These are phyloP conservation scores for Cardamine resedifolia DNA, from an alignment of 345 rosid species.

Conservation along the genomic window DNA sequence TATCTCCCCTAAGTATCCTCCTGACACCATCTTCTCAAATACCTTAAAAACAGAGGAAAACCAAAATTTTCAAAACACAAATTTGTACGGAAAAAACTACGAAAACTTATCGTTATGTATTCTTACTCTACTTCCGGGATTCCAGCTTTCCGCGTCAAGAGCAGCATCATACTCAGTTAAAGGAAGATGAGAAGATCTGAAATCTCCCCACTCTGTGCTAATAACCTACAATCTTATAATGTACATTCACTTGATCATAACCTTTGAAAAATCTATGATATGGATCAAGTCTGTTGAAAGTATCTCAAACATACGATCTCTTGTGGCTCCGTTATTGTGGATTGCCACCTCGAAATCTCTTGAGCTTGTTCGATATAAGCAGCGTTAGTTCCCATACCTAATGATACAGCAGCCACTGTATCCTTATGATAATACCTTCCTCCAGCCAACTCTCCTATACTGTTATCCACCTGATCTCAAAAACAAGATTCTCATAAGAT, in stretches of 20 bases:
- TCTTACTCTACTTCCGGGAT: slow-evolving; percentile 49
- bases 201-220: slow-evolving; percentile 64
- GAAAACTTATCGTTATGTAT: background rate
- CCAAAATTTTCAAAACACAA: background rate
- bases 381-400: slow-evolving; percentile 58
- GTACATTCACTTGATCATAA: background rate
- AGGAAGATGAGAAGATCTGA: slow-evolving; percentile 54
- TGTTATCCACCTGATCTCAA: slow-evolving; percentile 51
- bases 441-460: slow-evolving; percentile 57
- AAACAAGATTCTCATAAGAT: background rate
- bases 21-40: slow-evolving; percentile 63
- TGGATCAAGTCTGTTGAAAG: background rate
- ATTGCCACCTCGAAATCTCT: slow-evolving; percentile 44
- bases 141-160: slow-evolving; percentile 54
- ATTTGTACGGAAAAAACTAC: background rate
- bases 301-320: slow-evolving; percentile 43
- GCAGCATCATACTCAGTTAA: slow-evolving; percentile 53
- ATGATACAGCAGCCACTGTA: slow-evolving; percentile 54
- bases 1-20: slow-evolving; percentile 69
- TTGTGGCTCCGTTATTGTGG: slow-evolving; percentile 38
- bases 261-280: background rate
- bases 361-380: slow-evolving; percentile 51
- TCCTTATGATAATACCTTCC: slow-evolving; percentile 61
- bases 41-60: slow-evolving; percentile 37
- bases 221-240: slow-evolving; percentile 45